Evolutionary conservation across 2,329 filamentous ascomycete genomes (phyloP).

Genomic region (Myrmaecium sp.): DNA sequence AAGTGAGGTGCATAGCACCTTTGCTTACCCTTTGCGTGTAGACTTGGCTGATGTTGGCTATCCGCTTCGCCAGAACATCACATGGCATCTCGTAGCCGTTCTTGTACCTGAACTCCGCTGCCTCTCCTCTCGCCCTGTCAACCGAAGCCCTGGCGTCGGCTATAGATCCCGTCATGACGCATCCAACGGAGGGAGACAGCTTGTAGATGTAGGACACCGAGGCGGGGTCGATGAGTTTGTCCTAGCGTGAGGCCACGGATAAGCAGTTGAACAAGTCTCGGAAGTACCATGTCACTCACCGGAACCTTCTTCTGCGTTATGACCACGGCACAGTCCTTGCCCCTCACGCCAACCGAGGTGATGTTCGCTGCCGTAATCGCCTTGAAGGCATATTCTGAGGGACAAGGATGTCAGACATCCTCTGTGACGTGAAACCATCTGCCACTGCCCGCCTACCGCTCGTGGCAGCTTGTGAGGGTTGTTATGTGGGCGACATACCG

Average conservation of each 20-base stretch:
- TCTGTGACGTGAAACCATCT: too few species aligned
- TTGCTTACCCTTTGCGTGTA: conserved; percentile 80
- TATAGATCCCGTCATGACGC: conserved; percentile 97
- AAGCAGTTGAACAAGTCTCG: conserved; percentile 3
- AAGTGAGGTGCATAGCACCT: conserved; percentile 6
- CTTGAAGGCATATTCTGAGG: conserved; percentile 99
- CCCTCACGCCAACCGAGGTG: conserved; percentile 87
- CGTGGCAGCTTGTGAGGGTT: conserved; percentile 2
- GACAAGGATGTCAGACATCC: too few species aligned
- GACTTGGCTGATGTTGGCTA: conserved; percentile 98
- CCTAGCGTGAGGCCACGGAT: conserved; percentile 35
- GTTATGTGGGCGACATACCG: conserved; percentile 44
- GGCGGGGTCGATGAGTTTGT: conserved; percentile 95
- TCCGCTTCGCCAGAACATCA: conserved; percentile 85
- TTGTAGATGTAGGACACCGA: conserved; percentile 97
- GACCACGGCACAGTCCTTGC: conserved; percentile 93
- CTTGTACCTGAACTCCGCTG: conserved; percentile 96
- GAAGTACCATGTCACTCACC: conserved; percentile 38
- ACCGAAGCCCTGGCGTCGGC: conserved; percentile 90
- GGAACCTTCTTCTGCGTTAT: conserved; percentile 99
- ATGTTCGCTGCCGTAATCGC: conserved; percentile 98
- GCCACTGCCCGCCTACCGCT: too few species aligned
- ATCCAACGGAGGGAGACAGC: conserved; percentile 88
- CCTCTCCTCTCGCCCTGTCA: conserved; percentile 83
- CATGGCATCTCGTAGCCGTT: conserved; percentile 99